Evolutionary conservation across 192 early-diverging fungal genomes (phyloP).

Genomic region (Backusella tuberculispora): DNA sequence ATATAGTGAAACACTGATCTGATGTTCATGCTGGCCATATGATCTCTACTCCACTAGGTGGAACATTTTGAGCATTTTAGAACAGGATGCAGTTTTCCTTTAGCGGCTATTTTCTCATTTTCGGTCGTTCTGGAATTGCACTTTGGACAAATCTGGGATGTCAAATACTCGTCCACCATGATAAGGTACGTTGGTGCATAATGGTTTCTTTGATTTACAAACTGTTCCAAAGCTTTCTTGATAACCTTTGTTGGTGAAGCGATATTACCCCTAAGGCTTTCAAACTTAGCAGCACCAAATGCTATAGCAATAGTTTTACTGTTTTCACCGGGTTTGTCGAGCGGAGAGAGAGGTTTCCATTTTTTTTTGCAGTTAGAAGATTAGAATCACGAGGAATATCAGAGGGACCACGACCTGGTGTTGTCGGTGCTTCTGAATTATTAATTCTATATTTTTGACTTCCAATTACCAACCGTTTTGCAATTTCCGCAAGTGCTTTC

Average conservation of each 20-base stretch:
- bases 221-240: not conserved
- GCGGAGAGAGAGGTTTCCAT: not conserved
- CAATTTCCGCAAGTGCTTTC: too few species aligned
- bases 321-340: not conserved
- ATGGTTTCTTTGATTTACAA: not conserved
- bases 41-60: not conserved
- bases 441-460: too few species aligned
- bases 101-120: not conserved
- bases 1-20: not conserved
- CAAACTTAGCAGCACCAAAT: too few species aligned
- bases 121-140: too few species aligned
- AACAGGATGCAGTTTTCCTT: not conserved
- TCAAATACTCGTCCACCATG: not conserved
- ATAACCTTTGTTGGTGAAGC: too few species aligned
- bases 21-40: not conserved
- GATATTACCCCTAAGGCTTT: not conserved
- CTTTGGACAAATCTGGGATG: not conserved
- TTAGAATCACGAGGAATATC: too few species aligned
- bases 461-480: too few species aligned
- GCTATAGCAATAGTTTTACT: not conserved
- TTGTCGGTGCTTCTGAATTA: too few species aligned
- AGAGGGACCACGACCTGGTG: too few species aligned
- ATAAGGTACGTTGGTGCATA: not conserved
- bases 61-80: not conserved
- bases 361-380: too few species aligned